Conservation (phyloP, 1,284 basidiomycete species). For the Tilletia setariae region DNA sequence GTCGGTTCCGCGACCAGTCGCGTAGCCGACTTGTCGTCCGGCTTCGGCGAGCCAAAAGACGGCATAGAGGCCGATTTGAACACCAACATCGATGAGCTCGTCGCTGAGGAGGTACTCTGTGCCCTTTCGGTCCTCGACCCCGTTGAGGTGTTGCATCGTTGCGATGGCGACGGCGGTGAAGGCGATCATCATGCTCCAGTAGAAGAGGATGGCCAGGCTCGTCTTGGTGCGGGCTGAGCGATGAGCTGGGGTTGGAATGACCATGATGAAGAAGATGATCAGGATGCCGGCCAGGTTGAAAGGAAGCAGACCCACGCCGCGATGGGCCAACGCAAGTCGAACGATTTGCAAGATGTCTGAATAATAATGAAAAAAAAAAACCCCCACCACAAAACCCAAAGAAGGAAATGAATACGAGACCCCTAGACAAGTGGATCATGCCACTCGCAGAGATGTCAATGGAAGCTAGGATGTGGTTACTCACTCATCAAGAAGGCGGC, state of each 20-base stretch:
- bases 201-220: conserved; percentile 23
- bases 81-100: conserved; percentile 36
- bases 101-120: conserved; percentile 36
- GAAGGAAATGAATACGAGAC: no score
- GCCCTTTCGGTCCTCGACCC: conserved; percentile 28
- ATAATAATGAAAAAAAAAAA: no score
- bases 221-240: conserved; percentile 17
- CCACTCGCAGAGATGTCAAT: no score
- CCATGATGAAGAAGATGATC: conserved; percentile 33
- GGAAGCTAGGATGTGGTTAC: conserved; percentile 8
- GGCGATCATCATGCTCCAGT: conserved; percentile 30
- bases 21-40: conserved; percentile 4
- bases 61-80: conserved; percentile 32
- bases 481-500: conserved; percentile 40
- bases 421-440: no score
- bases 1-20: neutral
- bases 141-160: conserved; percentile 24
- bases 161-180: conserved; percentile 32
- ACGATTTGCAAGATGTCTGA: conserved; percentile 42
- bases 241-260: conserved; percentile 16
- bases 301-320: conserved; percentile 34
- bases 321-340: conserved; percentile 35
- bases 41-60: conserved; percentile 19
- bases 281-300: conserved; percentile 37
- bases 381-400: no score